A percentile compares a stretch with the other conserved stretches of the same genome.
Evolutionary conservation across 345 rosid species (phyloP).

Genomic region (Eucalyptus victrix): DNA sequence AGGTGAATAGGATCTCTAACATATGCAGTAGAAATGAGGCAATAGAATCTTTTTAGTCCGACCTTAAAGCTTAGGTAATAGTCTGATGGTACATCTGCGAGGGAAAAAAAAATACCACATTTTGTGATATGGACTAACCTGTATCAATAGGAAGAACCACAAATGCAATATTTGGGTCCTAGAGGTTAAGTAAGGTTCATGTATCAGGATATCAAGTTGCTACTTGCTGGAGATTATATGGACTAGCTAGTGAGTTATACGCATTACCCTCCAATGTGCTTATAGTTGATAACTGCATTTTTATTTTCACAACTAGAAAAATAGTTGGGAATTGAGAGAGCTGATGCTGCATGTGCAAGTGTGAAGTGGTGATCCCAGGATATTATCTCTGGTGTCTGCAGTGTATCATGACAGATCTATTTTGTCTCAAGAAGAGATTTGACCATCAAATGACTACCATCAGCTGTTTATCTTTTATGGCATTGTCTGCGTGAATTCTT

Average conservation of each 20-base stretch:
- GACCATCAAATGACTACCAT: neutral
- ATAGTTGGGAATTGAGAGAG: neutral
- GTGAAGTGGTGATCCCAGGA: neutral
- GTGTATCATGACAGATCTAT: neutral
- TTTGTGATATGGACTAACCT: neutral
- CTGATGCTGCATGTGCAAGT: neutral
- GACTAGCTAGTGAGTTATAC: neutral
- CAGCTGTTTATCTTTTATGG: constrained; percentile 7
- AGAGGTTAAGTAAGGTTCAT: neutral
- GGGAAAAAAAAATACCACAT: neutral
- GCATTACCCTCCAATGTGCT: neutral
- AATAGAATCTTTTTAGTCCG: neutral
- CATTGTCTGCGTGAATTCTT: neutral
- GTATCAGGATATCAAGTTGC: neutral
- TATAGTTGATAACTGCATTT: neutral
- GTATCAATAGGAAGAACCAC: neutral
- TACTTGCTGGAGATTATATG: neutral
- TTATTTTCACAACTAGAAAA: neutral
- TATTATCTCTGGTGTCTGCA: neutral
- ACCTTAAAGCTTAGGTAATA: neutral
- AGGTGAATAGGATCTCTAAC: neutral
- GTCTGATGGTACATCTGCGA: neutral
- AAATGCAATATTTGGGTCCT: neutral
- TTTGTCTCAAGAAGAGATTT: neutral
- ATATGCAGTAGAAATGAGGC: neutral